Evolutionary conservation across 345 rosid genomes (phyloP).

Genomic region (Dimocarpus longan): DNA sequence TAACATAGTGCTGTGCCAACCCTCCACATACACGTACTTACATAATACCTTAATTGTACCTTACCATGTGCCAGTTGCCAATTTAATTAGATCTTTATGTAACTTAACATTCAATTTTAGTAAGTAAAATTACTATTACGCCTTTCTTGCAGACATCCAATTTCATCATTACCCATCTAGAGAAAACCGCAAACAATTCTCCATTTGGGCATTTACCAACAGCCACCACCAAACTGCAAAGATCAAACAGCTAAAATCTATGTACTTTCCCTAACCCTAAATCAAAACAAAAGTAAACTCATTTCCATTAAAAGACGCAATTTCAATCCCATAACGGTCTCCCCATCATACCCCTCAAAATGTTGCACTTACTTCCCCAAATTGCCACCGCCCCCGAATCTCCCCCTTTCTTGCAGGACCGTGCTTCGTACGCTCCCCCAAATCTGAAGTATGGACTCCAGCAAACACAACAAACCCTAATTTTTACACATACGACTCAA

Average conservation of each 20-base stretch:
- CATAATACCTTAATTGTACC: not conserved
- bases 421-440: conserved; percentile 7
- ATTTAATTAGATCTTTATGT: not conserved
- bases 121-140: not conserved
- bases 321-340: not conserved
- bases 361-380: not conserved
- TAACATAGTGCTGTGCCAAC: too few species aligned
- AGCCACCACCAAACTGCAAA: conserved; percentile 8
- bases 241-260: not conserved
- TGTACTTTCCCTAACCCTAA: conserved; percentile 6
- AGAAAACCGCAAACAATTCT: not conserved
- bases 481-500: not conserved
- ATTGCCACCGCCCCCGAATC: conserved; percentile 9
- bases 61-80: not conserved
- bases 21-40: too few species aligned
- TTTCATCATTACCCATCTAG: not conserved
- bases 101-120: not conserved
- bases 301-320: not conserved
- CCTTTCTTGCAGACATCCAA: not conserved
- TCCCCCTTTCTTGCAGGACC: not conserved
- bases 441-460: conserved; percentile 7
- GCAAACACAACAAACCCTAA: conserved; percentile 25
- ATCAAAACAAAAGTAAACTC: not conserved
- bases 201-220: not conserved
- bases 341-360: not conserved